phyloP scores from a whole-genome alignment of 2,329 filamentous ascomycete species.

The Beauveria caledonica region DNA sequence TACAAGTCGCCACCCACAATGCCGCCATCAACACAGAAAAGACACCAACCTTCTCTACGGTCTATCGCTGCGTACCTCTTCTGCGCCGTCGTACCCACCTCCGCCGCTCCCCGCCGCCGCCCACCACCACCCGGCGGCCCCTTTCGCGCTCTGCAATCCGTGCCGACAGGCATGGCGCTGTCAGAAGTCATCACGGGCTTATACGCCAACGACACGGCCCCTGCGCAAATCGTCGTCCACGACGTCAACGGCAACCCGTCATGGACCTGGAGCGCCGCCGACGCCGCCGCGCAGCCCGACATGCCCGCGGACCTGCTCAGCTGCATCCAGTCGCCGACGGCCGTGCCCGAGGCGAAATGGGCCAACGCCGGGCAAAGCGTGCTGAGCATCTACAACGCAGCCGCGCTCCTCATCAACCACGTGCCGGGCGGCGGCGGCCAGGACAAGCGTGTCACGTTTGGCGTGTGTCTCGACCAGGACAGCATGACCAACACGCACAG shows the following conservation, averaged over 20 bases:
- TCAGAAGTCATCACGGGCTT: not conserved
- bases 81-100: not conserved
- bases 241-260: not conserved
- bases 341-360: constrained; percentile 6
- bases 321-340: not conserved
- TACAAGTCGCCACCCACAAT: not conserved
- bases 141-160: not conserved
- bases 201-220: not conserved
- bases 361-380: not conserved
- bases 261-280: constrained; percentile 3
- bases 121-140: not conserved
- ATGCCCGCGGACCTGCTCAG: not conserved
- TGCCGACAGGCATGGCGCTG: not conserved
- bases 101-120: not conserved
- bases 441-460: constrained; percentile 3
- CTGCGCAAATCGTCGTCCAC: constrained; percentile 2
- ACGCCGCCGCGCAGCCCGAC: not conserved
- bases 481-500: constrained; percentile 5
- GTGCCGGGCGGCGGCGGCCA: not conserved
- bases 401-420: constrained; percentile 1
- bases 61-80: not conserved
- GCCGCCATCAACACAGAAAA: not conserved
- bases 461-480: not conserved
- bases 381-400: constrained; percentile 3
- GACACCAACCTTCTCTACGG: not conserved